A percentile compares a stretch with the other conserved stretches of the same genome.
Conservation (phyloP, 163 green algal genomes). For the Prototheca stagnorum region DNA sequence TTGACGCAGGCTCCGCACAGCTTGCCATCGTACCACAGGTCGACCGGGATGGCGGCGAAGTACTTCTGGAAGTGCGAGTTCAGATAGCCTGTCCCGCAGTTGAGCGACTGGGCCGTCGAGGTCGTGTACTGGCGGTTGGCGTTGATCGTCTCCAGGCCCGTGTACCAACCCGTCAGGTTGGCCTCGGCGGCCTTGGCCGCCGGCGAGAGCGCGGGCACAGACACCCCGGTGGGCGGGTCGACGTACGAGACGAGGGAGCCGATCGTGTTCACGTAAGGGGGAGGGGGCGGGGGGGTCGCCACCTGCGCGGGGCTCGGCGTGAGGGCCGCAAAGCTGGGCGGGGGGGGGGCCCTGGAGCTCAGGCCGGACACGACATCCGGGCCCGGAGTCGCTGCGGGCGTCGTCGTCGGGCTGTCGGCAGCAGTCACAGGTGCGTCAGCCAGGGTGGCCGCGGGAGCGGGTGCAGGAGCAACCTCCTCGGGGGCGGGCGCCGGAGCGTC, state of each 20-base stretch:
- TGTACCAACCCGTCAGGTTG: not conserved
- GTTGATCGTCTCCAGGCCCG: not conserved
- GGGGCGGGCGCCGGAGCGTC: too few relatives aligned
- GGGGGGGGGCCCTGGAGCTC: too few relatives aligned
- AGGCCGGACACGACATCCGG: too few relatives aligned
- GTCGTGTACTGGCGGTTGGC: not conserved
- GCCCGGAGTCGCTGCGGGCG: too few relatives aligned
- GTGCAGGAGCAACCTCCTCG: too few relatives aligned
- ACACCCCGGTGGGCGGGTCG: not conserved
- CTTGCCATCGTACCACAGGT: constrained; percentile 3
- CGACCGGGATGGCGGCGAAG: constrained; percentile 9
- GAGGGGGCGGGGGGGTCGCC: too few relatives aligned
- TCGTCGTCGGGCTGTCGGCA: too few relatives aligned
- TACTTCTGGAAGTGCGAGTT: constrained; percentile 12
- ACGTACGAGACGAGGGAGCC: not conserved
- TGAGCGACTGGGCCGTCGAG: not conserved
- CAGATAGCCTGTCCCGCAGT: constrained; percentile 19
- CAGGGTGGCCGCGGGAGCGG: too few relatives aligned
- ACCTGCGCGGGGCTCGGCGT: too few relatives aligned
- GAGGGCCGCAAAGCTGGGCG: too few relatives aligned
- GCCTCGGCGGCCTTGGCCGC: not conserved
- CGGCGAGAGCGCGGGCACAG: not conserved
- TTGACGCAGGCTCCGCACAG: constrained; percentile 15
- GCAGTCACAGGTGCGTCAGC: too few relatives aligned
- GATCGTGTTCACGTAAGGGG: not conserved